These are phyloP conservation scores for Lasiosphaeria miniovina DNA, from an alignment of 495 filamentous ascomycete species.

Conservation along the genomic window DNA sequence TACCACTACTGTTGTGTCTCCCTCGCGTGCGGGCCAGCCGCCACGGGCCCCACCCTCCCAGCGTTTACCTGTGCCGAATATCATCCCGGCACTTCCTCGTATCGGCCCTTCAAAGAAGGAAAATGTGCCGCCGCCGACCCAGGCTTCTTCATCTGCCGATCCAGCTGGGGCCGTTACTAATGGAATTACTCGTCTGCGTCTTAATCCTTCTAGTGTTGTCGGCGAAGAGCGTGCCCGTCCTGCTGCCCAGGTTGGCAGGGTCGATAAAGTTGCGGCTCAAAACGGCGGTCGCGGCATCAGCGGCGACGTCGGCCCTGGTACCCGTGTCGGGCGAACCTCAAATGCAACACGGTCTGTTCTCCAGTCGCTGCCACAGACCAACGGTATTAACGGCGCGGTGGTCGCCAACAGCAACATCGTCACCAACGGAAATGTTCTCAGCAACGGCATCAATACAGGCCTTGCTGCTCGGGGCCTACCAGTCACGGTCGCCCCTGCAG, in stretches of 20 bases:
- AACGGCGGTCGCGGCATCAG: no score
- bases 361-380: no score
- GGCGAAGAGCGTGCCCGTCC: no score
- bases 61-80: constrained; percentile 13
- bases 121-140: constrained; percentile 3
- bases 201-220: no score
- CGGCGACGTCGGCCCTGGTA: no score
- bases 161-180: neutral
- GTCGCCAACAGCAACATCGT: neutral
- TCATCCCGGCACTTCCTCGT: constrained; percentile 21
- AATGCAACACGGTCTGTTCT: no score
- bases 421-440: neutral
- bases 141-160: constrained; percentile 1
- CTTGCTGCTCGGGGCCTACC: no score
- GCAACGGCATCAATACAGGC: neutral
- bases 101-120: constrained; percentile 14
- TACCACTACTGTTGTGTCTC: constrained; percentile 15
- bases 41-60: constrained; percentile 6
- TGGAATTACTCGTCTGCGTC: neutral
- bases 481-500: no score
- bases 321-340: no score
- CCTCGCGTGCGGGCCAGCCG: constrained; percentile 11
- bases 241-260: no score
- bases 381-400: no score
- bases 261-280: no score